Evolutionary conservation across 208 protist species (phyloP).

Genomic region (Angomonas deanei): DNA sequence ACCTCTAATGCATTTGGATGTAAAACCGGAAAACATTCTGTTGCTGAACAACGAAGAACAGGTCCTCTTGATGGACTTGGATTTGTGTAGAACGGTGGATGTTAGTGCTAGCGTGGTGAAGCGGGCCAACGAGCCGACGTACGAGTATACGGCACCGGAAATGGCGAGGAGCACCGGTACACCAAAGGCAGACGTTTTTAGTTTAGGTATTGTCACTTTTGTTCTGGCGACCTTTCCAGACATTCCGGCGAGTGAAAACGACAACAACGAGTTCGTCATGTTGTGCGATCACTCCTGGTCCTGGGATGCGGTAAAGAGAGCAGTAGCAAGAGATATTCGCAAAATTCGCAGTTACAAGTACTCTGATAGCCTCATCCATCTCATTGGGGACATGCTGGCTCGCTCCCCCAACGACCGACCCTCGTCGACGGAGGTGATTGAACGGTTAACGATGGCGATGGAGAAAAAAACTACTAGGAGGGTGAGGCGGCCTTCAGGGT

Average conservation of each 20-base stretch:
- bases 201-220: conserved; percentile 75
- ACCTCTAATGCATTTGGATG: conserved; percentile 80
- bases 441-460: conserved; percentile 47
- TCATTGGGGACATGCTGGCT: conserved; percentile 65
- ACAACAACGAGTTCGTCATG: conserved; percentile 35
- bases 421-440: conserved; percentile 31
- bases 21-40: conserved; percentile 89
- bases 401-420: conserved; percentile 46
- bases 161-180: conserved; percentile 31
- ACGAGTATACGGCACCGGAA: conserved; percentile 79
- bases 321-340: conserved; percentile 38
- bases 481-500: neutral
- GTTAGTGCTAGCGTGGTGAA: conserved; percentile 32
- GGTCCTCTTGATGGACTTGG: conserved; percentile 85
- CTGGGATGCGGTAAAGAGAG: conserved; percentile 26
- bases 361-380: conserved; percentile 44
- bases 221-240: conserved; percentile 68
- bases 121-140: conserved; percentile 43
- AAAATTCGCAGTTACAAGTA: conserved; percentile 33
- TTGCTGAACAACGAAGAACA: conserved; percentile 74
- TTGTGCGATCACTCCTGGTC: conserved; percentile 54
- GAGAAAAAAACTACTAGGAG: conserved; percentile 30
- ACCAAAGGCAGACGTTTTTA: conserved; percentile 82
- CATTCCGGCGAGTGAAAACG: neutral
- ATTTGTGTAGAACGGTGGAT: conserved; percentile 63